Evolutionary conservation across 2,329 filamentous ascomycete genomes (phyloP).

Genomic region (Tolypocladium nubicola): DNA sequence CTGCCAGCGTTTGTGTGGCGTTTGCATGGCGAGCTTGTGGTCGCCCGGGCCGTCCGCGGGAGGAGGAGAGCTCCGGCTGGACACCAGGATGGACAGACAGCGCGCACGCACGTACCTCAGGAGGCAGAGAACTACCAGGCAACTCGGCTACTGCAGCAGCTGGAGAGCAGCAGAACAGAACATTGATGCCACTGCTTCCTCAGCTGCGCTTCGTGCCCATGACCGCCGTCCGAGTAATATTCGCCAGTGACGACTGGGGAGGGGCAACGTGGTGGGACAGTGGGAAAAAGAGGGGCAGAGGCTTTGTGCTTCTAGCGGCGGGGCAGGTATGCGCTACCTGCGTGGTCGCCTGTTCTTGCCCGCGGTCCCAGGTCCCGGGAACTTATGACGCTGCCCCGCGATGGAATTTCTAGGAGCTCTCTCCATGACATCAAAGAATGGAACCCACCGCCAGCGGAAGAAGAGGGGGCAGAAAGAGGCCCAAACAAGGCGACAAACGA

Average conservation of each 20-base stretch:
- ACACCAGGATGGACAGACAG: background rate
- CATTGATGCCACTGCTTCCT: background rate
- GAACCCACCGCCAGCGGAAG: conserved; percentile 3
- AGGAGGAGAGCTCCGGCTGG: background rate
- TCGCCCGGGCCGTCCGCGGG: no score
- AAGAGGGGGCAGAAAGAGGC: background rate
- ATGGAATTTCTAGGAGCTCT: conserved; percentile 17
- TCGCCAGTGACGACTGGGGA: background rate
- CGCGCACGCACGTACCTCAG: no score
- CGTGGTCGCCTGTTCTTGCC: background rate
- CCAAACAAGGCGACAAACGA: background rate
- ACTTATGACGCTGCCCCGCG: conserved; percentile 17
- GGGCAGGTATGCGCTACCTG: conserved; percentile 7
- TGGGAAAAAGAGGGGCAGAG: conserved; percentile 7
- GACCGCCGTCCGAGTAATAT: background rate
- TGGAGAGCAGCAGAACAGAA: background rate
- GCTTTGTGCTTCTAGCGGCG: conserved; percentile 1
- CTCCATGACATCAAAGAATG: conserved; percentile 18
- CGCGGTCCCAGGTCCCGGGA: conserved; percentile 5
- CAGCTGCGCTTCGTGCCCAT: background rate
- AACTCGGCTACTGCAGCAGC: no score
- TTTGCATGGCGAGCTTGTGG: background rate
- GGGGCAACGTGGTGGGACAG: background rate
- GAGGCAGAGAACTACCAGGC: no score
- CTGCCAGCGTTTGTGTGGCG: background rate